Evolutionary conservation across 345 rosid genomes (phyloP).

Genomic region (Moricandia arvensis): DNA sequence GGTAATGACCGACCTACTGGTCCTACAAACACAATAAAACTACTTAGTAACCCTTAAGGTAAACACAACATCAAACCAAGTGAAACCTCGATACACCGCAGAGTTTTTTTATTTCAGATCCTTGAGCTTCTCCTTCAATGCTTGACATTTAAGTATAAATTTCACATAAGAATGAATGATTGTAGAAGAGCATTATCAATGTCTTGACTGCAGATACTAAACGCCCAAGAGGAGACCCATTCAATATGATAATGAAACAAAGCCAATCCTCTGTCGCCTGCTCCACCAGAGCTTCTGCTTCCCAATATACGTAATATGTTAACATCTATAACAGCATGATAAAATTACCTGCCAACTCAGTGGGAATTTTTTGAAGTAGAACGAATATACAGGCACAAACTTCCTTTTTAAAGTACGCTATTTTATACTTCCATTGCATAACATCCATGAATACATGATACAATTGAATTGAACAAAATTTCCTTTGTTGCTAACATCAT

Average conservation of each 20-base stretch:
- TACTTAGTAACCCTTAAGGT: not conserved
- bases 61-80: slow-evolving; percentile 4
- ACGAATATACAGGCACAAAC: slow-evolving; percentile 18
- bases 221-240: not conserved
- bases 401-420: not conserved
- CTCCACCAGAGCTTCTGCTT: slow-evolving; percentile 10
- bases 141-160: not conserved
- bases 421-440: slow-evolving; percentile 12
- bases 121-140: not conserved
- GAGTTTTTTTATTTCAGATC: not conserved
- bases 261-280: not conserved
- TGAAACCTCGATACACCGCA: not conserved
- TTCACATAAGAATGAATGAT: not conserved
- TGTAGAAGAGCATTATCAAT: not conserved
- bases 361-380: slow-evolving; percentile 1
- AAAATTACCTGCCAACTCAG: slow-evolving; percentile 2
- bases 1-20: not conserved
- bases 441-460: slow-evolving; percentile 30
- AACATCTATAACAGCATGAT: slow-evolving; percentile 3
- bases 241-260: not conserved
- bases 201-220: not conserved
- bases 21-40: not conserved
- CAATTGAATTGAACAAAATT: slow-evolving; percentile 23
- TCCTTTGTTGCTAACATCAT: not conserved
- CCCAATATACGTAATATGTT: not conserved